Evolutionary conservation across 2,329 filamentous ascomycete genomes (phyloP), one percentile per base, ranked within the genome.

Genomic region (Ophiostoma ips): DNA sequence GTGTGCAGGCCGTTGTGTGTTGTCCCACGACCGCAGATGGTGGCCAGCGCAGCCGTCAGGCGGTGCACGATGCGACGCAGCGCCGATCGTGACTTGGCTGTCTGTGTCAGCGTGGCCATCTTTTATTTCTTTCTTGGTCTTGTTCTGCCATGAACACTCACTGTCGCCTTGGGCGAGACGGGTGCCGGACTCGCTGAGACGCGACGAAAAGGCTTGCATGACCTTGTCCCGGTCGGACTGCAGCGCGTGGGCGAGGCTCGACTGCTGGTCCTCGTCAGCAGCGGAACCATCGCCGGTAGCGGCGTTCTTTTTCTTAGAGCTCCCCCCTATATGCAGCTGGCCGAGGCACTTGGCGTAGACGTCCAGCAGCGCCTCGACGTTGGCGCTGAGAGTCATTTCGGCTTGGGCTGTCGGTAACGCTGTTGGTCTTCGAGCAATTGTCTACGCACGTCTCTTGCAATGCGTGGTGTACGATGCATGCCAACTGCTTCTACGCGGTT

Each of bases 91-190:
- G 68, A 65, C 21, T 58, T 58, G 48, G 59, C 70, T 71, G 51
- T 24, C 15, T 28, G 28, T 38, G 11, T 13, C 15, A 40, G 13
- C 4, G 10, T 15, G 16, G 37, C n/a, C n/a, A n/a, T n/a, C n/a
- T n/a, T n/a, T n/a, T n/a, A n/a, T 18, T 18, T 37, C 2, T 18
- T 19, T 19, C 19, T 16, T 18, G 7, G n/a, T 9, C 15, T 37
- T 37, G 10, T 19, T 37, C 7, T 15, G n/a, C 16, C 7, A 3
- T 37, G 8, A 30, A 5, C 11, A 58, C 68, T 63, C 59, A 73
- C 72, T 64, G 58, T 76, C 73, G 16, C 73, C 73, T 51, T 64
- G 64, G 30, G 68, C 65, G 31, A 76, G 65, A 1, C 60, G 61
- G 35, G 59, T 60, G 9, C 72, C 73, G 45, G 64, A 59, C 36